Percentiles rank a stretch among this genome's conserved stretches.
phyloP scores from a whole-genome alignment of 805 yeast species.

The Ogataea pilisensis region DNA sequence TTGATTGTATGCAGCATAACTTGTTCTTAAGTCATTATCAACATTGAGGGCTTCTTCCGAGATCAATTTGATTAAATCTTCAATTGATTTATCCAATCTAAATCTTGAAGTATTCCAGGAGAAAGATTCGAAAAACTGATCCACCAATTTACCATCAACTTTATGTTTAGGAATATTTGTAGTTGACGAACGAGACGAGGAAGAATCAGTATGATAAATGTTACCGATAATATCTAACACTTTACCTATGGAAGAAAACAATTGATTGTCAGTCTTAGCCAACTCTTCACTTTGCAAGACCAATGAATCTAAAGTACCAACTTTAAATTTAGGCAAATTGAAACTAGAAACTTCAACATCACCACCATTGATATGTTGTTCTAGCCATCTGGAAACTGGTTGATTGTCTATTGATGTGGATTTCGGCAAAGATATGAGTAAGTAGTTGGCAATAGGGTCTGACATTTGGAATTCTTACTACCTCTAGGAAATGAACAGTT shows the following conservation, averaged over 20 bases:
- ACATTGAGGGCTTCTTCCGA: conserved; percentile 75
- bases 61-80: conserved; percentile 65
- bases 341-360: conserved; percentile 53
- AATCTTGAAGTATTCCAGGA: conserved; percentile 87
- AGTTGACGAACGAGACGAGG: conserved; percentile 6
- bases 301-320: conserved; percentile 89
- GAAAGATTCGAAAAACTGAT: conserved; percentile 68
- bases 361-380: conserved; percentile 52
- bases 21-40: conserved; percentile 78
- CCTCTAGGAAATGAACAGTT: too few relatives aligned
- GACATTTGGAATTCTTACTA: too few relatives aligned
- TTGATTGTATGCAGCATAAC: conserved; percentile 69
- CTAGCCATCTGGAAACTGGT: conserved; percentile 45
- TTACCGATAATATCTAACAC: conserved; percentile 66
- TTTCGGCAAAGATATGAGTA: conserved; percentile 29
- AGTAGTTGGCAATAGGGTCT: conserved; percentile 21
- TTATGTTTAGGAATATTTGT: conserved; percentile 20
- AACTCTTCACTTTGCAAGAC: conserved; percentile 91
- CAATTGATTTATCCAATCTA: conserved; percentile 77
- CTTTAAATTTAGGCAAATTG: conserved; percentile 78
- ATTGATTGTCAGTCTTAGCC: conserved; percentile 74
- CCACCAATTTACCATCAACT: conserved; percentile 44
- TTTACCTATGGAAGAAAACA: conserved; percentile 65
- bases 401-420: conserved; percentile 25
- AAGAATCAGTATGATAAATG: conserved; percentile 38